phyloP scores from a whole-genome alignment of 2,329 filamentous ascomycete genomes.

The Bimuria novae-zelandiae region DNA sequence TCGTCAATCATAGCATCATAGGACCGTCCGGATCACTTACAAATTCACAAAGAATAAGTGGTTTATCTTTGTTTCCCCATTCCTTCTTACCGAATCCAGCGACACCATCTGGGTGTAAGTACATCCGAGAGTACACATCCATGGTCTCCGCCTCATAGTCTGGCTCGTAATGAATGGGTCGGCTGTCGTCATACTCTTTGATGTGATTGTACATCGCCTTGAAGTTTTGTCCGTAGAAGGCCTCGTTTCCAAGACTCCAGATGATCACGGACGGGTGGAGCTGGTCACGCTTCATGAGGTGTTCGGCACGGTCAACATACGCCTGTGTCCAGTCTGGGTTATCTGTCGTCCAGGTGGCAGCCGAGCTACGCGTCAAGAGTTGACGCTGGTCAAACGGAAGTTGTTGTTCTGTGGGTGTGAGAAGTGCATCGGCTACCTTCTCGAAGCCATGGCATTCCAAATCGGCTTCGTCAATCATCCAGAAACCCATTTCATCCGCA shows the following conservation, averaged over 20 bases:
- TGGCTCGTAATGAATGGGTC: slow-evolving; percentile 70
- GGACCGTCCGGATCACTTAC: slow-evolving; percentile 23
- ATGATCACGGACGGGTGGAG: slow-evolving; percentile 73
- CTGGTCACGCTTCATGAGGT: slow-evolving; percentile 70
- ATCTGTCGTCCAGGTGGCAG: slow-evolving; percentile 64
- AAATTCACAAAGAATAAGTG: slow-evolving; percentile 62
- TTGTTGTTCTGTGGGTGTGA: slow-evolving; percentile 32
- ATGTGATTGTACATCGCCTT: slow-evolving; percentile 69
- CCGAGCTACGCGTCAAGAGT: slow-evolving; percentile 58
- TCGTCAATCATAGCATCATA: neutral
- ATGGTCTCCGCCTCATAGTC: slow-evolving; percentile 63
- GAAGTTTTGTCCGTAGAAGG: slow-evolving; percentile 72
- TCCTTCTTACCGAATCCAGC: slow-evolving; percentile 50
- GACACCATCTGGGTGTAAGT: slow-evolving; percentile 60
- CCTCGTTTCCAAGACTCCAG: slow-evolving; percentile 76
- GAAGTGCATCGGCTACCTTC: slow-evolving; percentile 38
- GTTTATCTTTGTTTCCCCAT: slow-evolving; percentile 51
- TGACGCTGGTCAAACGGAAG: slow-evolving; percentile 66
- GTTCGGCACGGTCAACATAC: slow-evolving; percentile 69
- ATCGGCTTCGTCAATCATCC: slow-evolving; percentile 64
- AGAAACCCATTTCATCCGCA: slow-evolving; percentile 68
- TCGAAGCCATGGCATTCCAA: slow-evolving; percentile 55
- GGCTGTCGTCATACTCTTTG: slow-evolving; percentile 60
- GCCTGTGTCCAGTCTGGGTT: slow-evolving; percentile 65
- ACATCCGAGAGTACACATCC: slow-evolving; percentile 73